Evolutionary conservation across 192 early-diverging fungal genomes (phyloP).

Genomic region (Allomyces macrogynus): DNA sequence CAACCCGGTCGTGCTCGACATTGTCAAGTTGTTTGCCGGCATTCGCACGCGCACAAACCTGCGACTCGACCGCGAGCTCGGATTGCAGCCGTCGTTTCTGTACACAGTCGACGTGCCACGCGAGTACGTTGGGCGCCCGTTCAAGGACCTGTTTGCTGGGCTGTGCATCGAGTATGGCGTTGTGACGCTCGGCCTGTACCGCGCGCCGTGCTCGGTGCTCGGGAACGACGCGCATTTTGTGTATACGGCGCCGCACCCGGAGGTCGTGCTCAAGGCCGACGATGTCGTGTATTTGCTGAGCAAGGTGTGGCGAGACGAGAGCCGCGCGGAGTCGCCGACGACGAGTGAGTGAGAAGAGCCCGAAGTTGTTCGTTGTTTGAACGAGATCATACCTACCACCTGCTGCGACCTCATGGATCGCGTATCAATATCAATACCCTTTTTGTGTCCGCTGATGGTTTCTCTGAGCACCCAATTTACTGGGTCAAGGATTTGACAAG

Average conservation of each 20-base stretch:
- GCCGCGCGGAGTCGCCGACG: too few relatives aligned
- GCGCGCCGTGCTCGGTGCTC: neutral
- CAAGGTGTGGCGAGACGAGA: neutral
- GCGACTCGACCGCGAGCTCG: neutral
- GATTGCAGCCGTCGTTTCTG: neutral
- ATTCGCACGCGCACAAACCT: neutral
- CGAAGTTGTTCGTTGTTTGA: too few relatives aligned
- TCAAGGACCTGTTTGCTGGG: neutral
- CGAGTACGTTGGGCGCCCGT: neutral
- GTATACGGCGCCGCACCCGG: neutral
- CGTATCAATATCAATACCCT: too few relatives aligned
- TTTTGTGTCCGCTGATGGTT: too few relatives aligned
- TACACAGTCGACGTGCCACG: neutral
- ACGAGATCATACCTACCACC: too few relatives aligned
- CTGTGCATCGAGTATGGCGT: neutral
- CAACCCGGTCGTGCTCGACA: neutral
- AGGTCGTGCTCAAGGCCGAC: neutral
- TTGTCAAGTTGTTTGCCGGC: neutral
- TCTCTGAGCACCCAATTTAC: too few relatives aligned
- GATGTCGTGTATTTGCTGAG: neutral
- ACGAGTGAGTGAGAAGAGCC: too few relatives aligned
- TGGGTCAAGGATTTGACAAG: too few relatives aligned
- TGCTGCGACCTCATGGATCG: too few relatives aligned
- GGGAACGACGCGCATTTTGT: neutral
- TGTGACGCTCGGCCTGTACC: neutral